Percentiles rank a stretch among this genome's conserved stretches.
These are phyloP conservation scores for Amylocarpus encephaloides DNA, from an alignment of 2,329 filamentous ascomycete species.

Conservation along the genomic window DNA sequence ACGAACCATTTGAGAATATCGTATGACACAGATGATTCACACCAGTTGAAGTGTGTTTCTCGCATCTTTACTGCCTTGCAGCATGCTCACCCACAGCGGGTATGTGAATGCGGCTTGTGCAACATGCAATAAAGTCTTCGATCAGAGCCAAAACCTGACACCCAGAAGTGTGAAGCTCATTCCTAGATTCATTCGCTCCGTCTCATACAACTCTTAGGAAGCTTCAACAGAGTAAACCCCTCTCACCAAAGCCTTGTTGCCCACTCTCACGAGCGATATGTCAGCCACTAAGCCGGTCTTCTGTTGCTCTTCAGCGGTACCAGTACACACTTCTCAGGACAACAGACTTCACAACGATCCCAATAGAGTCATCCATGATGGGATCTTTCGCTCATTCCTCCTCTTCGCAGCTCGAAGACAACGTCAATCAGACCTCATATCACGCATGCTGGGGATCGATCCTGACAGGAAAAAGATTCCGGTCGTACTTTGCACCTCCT, in stretches of 20 bases:
- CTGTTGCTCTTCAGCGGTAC: conserved; percentile 17
- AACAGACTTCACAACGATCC: conserved; percentile 19
- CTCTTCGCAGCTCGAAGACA: conserved; percentile 14
- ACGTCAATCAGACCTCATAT: background rate
- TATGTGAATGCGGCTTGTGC: background rate
- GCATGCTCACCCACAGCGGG: no score
- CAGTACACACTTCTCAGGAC: conserved; percentile 2
- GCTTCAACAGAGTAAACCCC: no score
- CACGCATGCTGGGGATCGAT: conserved; percentile 1
- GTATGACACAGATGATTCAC: no score
- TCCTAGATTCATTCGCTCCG: no score
- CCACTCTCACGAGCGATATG: background rate
- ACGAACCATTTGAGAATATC: no score
- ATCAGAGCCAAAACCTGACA: background rate
- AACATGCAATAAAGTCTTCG: background rate
- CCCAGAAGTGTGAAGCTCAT: no score
- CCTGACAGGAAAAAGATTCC: background rate
- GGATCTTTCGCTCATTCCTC: conserved; percentile 20
- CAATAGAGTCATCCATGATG: conserved; percentile 20
- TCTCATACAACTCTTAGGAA: no score
- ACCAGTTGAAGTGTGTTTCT: no score
- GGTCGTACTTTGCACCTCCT: background rate
- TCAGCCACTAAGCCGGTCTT: conserved; percentile 14
- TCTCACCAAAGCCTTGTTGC: no score
- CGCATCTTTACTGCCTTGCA: no score